phyloP scores from a whole-genome alignment of 2,329 filamentous ascomycete species.

The Colletotrichum chlorophyti region DNA sequence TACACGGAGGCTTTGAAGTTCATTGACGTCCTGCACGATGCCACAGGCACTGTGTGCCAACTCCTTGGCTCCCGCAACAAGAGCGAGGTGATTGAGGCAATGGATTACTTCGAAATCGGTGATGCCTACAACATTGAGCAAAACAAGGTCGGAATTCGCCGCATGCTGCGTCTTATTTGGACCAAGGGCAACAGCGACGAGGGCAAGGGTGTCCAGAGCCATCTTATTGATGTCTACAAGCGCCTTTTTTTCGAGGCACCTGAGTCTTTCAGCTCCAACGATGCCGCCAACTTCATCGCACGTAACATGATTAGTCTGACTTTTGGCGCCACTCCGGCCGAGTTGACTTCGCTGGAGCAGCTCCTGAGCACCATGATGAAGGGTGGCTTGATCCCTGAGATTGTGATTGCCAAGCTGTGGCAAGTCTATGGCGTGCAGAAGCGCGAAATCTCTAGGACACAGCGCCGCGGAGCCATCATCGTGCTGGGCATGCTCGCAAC shows the following conservation, averaged over 20 bases:
- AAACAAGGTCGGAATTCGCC: conserved; percentile 88
- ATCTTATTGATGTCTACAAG: conserved; percentile 96
- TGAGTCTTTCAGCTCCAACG: conserved; percentile 84
- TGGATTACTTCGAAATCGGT: conserved; percentile 96
- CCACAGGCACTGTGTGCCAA: conserved; percentile 82
- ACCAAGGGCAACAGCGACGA: conserved; percentile 99
- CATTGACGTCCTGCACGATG: conserved; percentile 87
- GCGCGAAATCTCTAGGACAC: conserved; percentile 89
- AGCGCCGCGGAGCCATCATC: conserved; percentile 92
- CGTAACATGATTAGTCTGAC: conserved; percentile 99
- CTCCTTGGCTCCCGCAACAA: conserved; percentile 95
- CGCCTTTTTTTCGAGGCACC: conserved; percentile 96
- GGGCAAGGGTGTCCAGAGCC: conserved; percentile 95
- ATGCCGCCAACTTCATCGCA: conserved; percentile 93
- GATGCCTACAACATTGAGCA: conserved; percentile 97
- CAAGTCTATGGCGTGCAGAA: conserved; percentile 96
- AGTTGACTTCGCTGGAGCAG: conserved; percentile 94
- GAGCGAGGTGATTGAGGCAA: conserved; percentile 97
- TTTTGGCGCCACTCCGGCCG: conserved; percentile 92
- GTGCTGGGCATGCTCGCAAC: conserved; percentile 96
- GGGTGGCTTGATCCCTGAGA: conserved; percentile 81
- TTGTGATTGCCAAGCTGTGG: conserved; percentile 93
- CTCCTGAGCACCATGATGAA: conserved; percentile 98
- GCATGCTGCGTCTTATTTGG: conserved; percentile 98
- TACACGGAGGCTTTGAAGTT: conserved; percentile 94